Evolutionary conservation across 2,329 filamentous ascomycete species (phyloP).

Genomic region (Fusarium mundagurra): DNA sequence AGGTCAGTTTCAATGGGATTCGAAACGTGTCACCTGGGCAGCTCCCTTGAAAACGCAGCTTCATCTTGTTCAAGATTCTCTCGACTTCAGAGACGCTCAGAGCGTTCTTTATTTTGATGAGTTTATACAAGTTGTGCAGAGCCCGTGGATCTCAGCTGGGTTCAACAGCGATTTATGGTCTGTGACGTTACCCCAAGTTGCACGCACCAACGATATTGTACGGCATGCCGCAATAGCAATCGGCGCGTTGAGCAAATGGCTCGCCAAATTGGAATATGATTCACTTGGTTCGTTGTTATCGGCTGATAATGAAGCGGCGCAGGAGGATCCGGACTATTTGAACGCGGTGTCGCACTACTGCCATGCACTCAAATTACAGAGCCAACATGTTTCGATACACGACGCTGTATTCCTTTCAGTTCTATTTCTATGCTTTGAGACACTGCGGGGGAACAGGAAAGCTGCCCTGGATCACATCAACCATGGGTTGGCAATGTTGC

Average conservation of each 20-base stretch:
- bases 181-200: constrained; percentile 45
- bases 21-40: constrained; percentile 5
- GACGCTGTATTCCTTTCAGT: constrained; percentile 47
- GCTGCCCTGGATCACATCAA: constrained; percentile 50
- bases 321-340: constrained; percentile 40
- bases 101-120: constrained; percentile 44
- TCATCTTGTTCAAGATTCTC: constrained; percentile 10
- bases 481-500: constrained; percentile 48
- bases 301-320: neutral
- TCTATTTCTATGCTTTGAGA: constrained; percentile 47
- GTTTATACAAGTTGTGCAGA: constrained; percentile 43
- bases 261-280: neutral
- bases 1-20: constrained; percentile 40
- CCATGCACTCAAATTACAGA: constrained; percentile 46
- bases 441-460: constrained; percentile 43
- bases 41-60: constrained; percentile 8
- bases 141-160: constrained; percentile 43
- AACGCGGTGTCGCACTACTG: constrained; percentile 50
- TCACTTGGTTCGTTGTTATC: neutral
- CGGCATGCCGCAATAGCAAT: constrained; percentile 47
- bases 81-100: constrained; percentile 18
- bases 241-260: constrained; percentile 42
- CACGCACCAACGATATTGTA: constrained; percentile 40
- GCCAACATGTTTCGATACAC: constrained; percentile 39
- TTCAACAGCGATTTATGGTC: constrained; percentile 43